Evolutionary conservation across 2,329 filamentous ascomycete species (phyloP).

Genomic region (Parafenestella ontariensis): DNA sequence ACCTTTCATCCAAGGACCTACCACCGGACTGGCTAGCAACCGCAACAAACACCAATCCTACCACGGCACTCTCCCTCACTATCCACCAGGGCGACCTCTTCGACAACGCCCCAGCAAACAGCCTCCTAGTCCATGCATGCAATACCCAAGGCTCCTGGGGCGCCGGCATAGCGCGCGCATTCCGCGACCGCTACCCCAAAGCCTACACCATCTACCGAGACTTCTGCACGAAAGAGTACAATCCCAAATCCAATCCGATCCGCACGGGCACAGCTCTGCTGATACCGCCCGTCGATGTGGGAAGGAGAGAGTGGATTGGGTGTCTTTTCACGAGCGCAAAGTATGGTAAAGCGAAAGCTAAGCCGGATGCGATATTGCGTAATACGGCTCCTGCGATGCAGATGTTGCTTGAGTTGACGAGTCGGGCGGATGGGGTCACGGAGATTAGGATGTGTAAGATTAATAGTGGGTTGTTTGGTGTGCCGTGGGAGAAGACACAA

Average conservation of each 20-base stretch:
- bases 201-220: constrained; percentile 57
- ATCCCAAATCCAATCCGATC: constrained; percentile 29
- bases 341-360: constrained; percentile 56
- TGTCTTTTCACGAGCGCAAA: constrained; percentile 65
- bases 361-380: constrained; percentile 54
- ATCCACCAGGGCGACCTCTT: constrained; percentile 59
- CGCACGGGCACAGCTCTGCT: constrained; percentile 59
- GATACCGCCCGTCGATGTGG: constrained; percentile 58
- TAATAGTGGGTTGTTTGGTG: constrained; percentile 64
- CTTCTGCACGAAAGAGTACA: constrained; percentile 53
- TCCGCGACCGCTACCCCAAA: constrained; percentile 58
- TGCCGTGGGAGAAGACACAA: constrained; percentile 61
- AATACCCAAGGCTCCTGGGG: constrained; percentile 66
- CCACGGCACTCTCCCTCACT: constrained; percentile 16
- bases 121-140: constrained; percentile 65
- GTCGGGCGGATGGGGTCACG: constrained; percentile 25
- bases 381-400: constrained; percentile 59
- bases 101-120: constrained; percentile 54
- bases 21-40: constrained; percentile 1
- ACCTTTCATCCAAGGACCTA: constrained; percentile 19
- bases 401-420: constrained; percentile 56
- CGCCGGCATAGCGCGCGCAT: constrained; percentile 62
- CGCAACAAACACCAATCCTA: neutral
- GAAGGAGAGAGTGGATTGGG: constrained; percentile 60
- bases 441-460: constrained; percentile 61